Evolutionary conservation across 1,139 yeast species (phyloP), one percentile per base, ranked within the genome.

Genomic region (Yueomyces sp.): DNA sequence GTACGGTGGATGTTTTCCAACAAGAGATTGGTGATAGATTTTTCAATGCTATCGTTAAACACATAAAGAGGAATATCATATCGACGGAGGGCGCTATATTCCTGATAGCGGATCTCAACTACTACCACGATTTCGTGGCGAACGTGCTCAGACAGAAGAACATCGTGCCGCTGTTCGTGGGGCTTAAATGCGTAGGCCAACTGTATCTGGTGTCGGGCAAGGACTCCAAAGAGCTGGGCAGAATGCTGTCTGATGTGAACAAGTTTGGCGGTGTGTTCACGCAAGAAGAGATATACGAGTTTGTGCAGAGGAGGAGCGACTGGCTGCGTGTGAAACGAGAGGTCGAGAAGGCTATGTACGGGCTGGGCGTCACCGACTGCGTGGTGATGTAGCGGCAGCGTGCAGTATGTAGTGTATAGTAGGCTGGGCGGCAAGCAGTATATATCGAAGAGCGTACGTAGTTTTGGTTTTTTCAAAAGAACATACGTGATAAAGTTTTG

Each of bases 311-410:
- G 48, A 69, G 98, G 45, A 74, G 78, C 39, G 98, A 91, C 57
- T 91, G 98, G 98, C 63, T 73, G 0, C 57, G 68, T 39, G 84
- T 91, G 37, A 78, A 76, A 51, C 70, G 71, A 48, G 86, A 83
- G 46, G 97, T 91, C 4, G 97, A 91, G 59, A 85, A 81, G 58
- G 91, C 85, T n/a, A 84, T 91, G 80, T 91, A 87, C 56, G 98
- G 98, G 0, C 70, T 87, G 44, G 86, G 91, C 12, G 63, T 81
- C 33, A 67, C 61, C 30, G 84, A 81, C 60, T 78, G 94, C 68
- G 44, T 41, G n/a, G 46, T 57, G 43, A 50, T 57, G 57, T 57
- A 49, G 31, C 31, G 19, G 19, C 19, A 19, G 19, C 19, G 19
- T 19, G 19, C 19, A 19, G 19, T 19, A 19, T 19, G 19, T 19